Evolutionary conservation across 2,329 filamentous ascomycete genomes (phyloP).

Genomic region (Thielaviopsis cerberus): DNA sequence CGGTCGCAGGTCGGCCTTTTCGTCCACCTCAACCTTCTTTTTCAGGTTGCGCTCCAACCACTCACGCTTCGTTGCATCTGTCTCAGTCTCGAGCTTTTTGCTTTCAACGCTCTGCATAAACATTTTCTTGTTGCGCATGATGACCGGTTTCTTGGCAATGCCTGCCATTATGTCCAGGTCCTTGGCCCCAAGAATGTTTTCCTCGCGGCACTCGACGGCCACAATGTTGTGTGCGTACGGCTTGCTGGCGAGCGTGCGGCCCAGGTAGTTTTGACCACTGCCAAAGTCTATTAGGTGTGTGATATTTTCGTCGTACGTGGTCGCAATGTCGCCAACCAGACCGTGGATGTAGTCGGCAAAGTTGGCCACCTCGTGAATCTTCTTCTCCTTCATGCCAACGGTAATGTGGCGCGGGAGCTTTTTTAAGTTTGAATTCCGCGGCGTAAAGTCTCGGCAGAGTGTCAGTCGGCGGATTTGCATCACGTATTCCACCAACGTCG

Average conservation of each 20-base stretch:
- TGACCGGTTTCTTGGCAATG: constrained; percentile 50
- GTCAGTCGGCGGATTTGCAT: constrained; percentile 49
- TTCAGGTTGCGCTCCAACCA: constrained; percentile 10
- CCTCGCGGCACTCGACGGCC: constrained; percentile 71
- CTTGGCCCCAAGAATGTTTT: constrained; percentile 73
- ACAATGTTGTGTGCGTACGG: constrained; percentile 78
- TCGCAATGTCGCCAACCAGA: constrained; percentile 38
- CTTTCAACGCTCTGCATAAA: constrained; percentile 36
- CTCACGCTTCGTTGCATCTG: constrained; percentile 20
- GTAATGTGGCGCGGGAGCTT: constrained; percentile 52
- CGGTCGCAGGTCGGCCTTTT: constrained; percentile 27
- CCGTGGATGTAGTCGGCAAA: constrained; percentile 70
- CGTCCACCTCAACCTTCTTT: constrained; percentile 15
- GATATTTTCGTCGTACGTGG: constrained; percentile 37
- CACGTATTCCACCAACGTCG: constrained; percentile 53
- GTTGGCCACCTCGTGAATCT: constrained; percentile 78
- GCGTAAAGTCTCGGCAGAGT: constrained; percentile 41
- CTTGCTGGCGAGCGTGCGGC: constrained; percentile 63
- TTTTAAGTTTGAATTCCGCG: constrained; percentile 27
- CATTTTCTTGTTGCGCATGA: constrained; percentile 69
- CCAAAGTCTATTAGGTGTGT: constrained; percentile 91
- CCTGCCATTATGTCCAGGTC: constrained; percentile 70
- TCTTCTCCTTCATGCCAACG: constrained; percentile 90
- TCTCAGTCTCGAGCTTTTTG: constrained; percentile 28
- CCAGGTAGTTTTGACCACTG: constrained; percentile 90